Evolutionary conservation across 805 yeast species (phyloP), one percentile per base, ranked within the genome.

Genomic region (Zygosaccharomyces gambellarensis): DNA sequence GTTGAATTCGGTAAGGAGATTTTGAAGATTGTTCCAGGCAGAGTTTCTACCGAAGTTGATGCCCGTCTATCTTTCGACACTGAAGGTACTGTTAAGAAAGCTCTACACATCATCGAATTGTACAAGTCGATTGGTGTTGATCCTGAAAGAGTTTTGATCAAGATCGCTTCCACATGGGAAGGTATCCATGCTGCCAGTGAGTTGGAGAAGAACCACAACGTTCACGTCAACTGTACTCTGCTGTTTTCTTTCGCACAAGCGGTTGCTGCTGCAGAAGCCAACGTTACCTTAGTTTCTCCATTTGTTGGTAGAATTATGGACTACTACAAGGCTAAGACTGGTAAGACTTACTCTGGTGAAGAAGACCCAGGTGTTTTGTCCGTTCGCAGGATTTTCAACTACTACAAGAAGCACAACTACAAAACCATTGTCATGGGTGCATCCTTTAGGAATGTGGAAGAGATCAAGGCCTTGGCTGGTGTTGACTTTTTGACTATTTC

Each of bases 391-490:
- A 94, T 94, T 73, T 94, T 71, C 87, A 87, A 90, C 86, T 94
- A 94, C 83, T 94, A 94, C 87, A 94, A 94, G 85, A 92, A 92
- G 78, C 88, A 73, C 74, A 92, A 85, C 63, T 94, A 94, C 83
- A 80, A 92, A 65, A 94, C 99, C 71, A 90, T 94, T 69, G 98
- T 94, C 68, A 94, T 94, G 99, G 99, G 99, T 75, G 99, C 99
- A 53, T 92, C 98, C 52, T 92, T 94, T 90, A 92, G 99, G 83
- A 94, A 90, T 80, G 73, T 77, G 55, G 96, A 90, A 61, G 99
- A 92, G 78, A 88, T 94, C 75, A 85, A 84, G 74, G 96, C 95
- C 63, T 79, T 94, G 64, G 97, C 99, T 52, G 99, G 99, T 72
- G 84, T 88, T 68, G 99, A 94, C 72, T 90, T 76, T 82, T 79